A percentile compares a stretch with the other conserved stretches of the same genome.
These are phyloP conservation scores for Candida endomychidarum DNA, from an alignment of 805 yeast genomes.

Conservation along the genomic window DNA sequence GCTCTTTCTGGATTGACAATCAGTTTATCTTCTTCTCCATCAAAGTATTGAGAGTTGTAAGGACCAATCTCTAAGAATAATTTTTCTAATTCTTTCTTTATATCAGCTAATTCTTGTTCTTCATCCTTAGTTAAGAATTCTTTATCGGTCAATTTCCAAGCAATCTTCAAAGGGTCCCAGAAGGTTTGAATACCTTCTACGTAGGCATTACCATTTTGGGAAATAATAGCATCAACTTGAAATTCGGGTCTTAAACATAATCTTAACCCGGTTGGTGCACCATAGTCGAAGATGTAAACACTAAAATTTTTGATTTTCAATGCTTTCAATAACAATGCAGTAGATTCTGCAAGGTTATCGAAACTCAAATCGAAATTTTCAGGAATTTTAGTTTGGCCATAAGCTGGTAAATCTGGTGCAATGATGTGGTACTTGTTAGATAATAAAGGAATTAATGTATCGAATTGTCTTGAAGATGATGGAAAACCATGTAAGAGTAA, in stretches of 20 bases:
- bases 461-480: conserved; percentile 41
- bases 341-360: conserved; percentile 28
- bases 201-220: conserved; percentile 48
- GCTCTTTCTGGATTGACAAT: conserved; percentile 33
- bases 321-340: conserved; percentile 27
- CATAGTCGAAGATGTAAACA: conserved; percentile 44
- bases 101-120: conserved; percentile 13
- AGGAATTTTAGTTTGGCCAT: conserved; percentile 36
- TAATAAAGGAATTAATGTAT: conserved; percentile 36
- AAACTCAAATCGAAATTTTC: conserved; percentile 28
- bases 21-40: conserved; percentile 25
- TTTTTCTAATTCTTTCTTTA: conserved; percentile 14
- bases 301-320: conserved; percentile 27
- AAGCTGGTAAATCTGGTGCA: conserved; percentile 49
- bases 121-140: conserved; percentile 9
- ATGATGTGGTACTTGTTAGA: conserved; percentile 35
- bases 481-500: conserved; percentile 47
- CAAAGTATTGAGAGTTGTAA: conserved; percentile 28
- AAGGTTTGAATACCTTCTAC: conserved; percentile 41
- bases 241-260: conserved; percentile 34
- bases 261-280: conserved; percentile 43
- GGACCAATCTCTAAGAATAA: conserved; percentile 12
- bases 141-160: conserved; percentile 28
- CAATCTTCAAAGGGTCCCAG: conserved; percentile 36
- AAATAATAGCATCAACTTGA: conserved; percentile 28